Evolutionary conservation across 192 early-diverging fungal genomes (phyloP).

Genomic region (Coemansia sp.): DNA sequence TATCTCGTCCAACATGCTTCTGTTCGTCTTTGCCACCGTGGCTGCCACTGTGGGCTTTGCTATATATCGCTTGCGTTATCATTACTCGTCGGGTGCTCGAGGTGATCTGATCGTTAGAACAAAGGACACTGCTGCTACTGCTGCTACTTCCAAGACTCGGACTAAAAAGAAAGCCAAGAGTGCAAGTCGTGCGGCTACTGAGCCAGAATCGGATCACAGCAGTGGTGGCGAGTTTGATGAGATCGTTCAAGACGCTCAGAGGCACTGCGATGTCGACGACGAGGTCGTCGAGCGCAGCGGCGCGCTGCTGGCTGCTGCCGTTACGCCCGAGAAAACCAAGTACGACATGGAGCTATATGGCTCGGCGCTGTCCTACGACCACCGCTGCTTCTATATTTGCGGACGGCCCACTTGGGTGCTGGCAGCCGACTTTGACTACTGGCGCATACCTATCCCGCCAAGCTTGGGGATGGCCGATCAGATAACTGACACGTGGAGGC

Average conservation of each 20-base stretch:
- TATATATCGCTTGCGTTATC: conserved; percentile 40
- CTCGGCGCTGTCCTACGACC: conserved; percentile 55
- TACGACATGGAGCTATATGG: conserved; percentile 49
- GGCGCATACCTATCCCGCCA: conserved; percentile 68
- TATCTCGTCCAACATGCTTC: conserved; percentile 40
- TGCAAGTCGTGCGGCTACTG: not conserved
- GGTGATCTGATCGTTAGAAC: conserved; percentile 31
- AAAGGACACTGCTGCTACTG: not conserved
- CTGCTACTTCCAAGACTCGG: not conserved
- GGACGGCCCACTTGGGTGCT: conserved; percentile 68
- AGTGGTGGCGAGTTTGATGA: conserved; percentile 36
- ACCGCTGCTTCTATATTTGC: conserved; percentile 67
- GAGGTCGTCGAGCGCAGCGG: conserved; percentile 45
- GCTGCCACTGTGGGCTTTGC: not conserved
- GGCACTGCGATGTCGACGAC: conserved; percentile 36
- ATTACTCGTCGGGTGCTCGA: conserved; percentile 48
- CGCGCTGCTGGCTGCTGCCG: conserved; percentile 34
- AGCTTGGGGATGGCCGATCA: not conserved
- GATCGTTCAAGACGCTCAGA: conserved; percentile 36
- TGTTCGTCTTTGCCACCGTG: conserved; percentile 17
- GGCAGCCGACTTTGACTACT: conserved; percentile 87
- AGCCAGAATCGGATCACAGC: conserved; percentile 5
- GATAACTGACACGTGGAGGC: conserved; percentile 57
- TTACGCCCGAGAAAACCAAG: conserved; percentile 39
- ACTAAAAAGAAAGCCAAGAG: conserved; percentile 2